A percentile compares a stretch with the other conserved stretches of the same genome.
Conservation (phyloP, 2,329 filamentous ascomycete genomes). For the Cordyceps cicadae region DNA sequence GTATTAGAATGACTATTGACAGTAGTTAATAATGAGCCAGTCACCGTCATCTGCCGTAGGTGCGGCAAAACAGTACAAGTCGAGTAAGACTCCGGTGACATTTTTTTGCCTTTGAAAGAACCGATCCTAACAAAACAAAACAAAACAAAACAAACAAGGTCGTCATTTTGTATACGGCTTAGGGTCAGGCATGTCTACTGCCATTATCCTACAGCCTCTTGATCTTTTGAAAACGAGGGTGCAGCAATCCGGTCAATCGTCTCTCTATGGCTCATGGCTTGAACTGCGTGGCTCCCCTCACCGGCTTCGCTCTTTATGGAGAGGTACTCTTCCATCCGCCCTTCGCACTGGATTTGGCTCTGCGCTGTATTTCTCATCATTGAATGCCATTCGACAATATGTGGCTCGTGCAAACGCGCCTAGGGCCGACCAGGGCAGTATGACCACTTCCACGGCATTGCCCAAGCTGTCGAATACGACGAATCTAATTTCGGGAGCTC, state of each 20-base stretch:
- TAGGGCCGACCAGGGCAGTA: conserved; percentile 16
- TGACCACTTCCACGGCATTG: conserved; percentile 56
- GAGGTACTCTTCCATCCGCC: conserved; percentile 86
- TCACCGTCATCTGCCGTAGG: not conserved
- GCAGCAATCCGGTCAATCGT: conserved; percentile 70
- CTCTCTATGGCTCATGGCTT: conserved; percentile 39
- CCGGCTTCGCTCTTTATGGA: conserved; percentile 69
- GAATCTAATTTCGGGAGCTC: conserved; percentile 78
- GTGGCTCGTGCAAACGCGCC: conserved; percentile 9
- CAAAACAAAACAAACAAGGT: conserved; percentile 32
- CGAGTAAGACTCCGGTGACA: not conserved
- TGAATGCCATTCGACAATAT: conserved; percentile 73
- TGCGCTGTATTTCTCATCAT: conserved; percentile 84
- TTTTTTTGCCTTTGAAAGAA: not conserved
- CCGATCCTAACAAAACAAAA: not conserved
- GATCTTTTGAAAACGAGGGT: conserved; percentile 95
- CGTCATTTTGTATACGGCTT: conserved; percentile 88
- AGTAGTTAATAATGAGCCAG: not conserved
- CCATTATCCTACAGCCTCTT: conserved; percentile 85
- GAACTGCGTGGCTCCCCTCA: conserved; percentile 49
- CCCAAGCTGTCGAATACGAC: conserved; percentile 75
- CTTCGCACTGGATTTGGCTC: conserved; percentile 87
- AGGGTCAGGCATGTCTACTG: conserved; percentile 76
- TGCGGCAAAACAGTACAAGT: conserved; percentile 4
- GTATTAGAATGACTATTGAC: not conserved